Percentiles rank a stretch among this genome's conserved stretches.
Conservation (phyloP, 495 filamentous ascomycete species). For the Aspergillus egyptiacus region DNA sequence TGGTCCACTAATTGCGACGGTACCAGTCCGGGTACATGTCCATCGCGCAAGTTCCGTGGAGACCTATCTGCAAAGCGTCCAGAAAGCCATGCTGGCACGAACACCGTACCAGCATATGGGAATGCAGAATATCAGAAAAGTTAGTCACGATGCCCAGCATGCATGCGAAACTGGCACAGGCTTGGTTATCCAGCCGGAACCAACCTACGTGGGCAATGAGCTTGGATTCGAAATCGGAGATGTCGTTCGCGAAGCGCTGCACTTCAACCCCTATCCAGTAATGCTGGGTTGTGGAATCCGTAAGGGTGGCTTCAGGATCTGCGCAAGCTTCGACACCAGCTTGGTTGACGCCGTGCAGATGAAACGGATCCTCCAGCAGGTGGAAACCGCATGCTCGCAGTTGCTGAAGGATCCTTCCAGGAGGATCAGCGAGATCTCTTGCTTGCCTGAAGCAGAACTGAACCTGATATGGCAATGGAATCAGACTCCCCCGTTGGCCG, state of each 20-base stretch:
- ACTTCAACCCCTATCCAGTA: conserved; percentile 62
- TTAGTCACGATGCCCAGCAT: conserved; percentile 54
- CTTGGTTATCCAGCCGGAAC: conserved; percentile 46
- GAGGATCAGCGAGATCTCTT: conserved; percentile 30
- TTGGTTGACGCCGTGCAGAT: conserved; percentile 37
- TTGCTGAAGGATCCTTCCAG: conserved; percentile 22
- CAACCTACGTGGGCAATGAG: conserved; percentile 40
- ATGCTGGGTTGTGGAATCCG: conserved; percentile 58
- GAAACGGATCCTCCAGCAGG: conserved; percentile 37
- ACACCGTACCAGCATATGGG: conserved; percentile 63
- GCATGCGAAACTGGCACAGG: conserved; percentile 62
- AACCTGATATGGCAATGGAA: conserved; percentile 39
- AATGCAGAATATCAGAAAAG: conserved; percentile 59
- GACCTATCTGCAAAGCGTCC: conserved; percentile 40
- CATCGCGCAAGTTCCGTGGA: conserved; percentile 24
- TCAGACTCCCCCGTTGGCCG: conserved; percentile 22
- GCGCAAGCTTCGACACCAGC: conserved; percentile 56
- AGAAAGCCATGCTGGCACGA: conserved; percentile 45
- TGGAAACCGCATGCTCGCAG: conserved; percentile 31
- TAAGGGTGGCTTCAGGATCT: conserved; percentile 50
- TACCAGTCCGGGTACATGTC: conserved; percentile 52
- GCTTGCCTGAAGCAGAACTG: conserved; percentile 31
- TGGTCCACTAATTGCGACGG: conserved; percentile 58
- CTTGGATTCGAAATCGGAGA: conserved; percentile 50
- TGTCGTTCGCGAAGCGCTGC: conserved; percentile 55